Percentiles rank a stretch among this genome's conserved stretches.
These are phyloP conservation scores for Phlebiopsis flavidoalba DNA, from an alignment of 768 basidiomycete genomes.

Conservation along the genomic window DNA sequence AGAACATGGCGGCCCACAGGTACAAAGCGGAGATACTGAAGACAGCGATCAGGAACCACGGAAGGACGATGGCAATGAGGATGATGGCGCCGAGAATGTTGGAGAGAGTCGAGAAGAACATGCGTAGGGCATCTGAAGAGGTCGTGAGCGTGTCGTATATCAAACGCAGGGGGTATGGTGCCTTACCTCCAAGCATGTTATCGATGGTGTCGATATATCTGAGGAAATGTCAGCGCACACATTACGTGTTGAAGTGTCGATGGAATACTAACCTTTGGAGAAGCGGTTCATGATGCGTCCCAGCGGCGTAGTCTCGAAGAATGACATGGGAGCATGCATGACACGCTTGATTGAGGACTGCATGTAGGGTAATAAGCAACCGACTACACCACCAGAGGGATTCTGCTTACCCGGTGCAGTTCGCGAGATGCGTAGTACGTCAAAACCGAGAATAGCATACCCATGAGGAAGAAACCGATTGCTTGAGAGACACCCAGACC, in stretches of 20 bases:
- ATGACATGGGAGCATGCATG: constrained; percentile 84
- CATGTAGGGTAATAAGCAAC: neutral
- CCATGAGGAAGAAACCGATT: constrained; percentile 62
- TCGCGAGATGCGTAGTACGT: constrained; percentile 74
- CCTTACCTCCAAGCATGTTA: constrained; percentile 47
- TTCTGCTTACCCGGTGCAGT: constrained; percentile 45
- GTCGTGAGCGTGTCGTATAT: constrained; percentile 9
- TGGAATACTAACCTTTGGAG: constrained; percentile 41
- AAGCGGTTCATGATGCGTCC: constrained; percentile 91
- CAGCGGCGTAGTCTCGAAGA: constrained; percentile 86
- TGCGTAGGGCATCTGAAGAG: constrained; percentile 57
- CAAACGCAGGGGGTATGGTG: constrained; percentile 27
- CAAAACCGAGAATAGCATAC: constrained; percentile 55
- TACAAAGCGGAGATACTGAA: constrained; percentile 56
- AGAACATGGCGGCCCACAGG: constrained; percentile 71
- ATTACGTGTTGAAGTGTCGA: constrained; percentile 29
- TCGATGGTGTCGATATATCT: constrained; percentile 82
- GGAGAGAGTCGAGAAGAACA: constrained; percentile 59
- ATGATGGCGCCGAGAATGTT: constrained; percentile 73
- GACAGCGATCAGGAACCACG: constrained; percentile 83
- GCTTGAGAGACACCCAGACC: constrained; percentile 69
- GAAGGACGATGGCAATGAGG: constrained; percentile 69
- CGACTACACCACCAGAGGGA: neutral
- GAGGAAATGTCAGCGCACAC: constrained; percentile 12
- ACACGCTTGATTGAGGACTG: constrained; percentile 48